Base-by-base conservation (phyloP, 331 rosid species). In the Erythrophleum ivorense region DNA sequence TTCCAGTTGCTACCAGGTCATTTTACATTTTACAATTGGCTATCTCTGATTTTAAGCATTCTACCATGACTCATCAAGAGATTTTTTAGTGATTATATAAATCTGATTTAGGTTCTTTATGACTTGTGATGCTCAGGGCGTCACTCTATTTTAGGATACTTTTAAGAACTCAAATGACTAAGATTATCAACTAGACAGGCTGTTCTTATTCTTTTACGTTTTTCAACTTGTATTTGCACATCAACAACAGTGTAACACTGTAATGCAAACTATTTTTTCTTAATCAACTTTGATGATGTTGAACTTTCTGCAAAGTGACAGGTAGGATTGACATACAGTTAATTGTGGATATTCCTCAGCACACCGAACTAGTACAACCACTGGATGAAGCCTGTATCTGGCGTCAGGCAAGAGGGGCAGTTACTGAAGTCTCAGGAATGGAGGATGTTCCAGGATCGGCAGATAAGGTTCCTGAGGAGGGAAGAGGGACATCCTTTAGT, bases 341-440 rank as follows among this genome's bases (percentile, higher is more conserved):
- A 71, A 84, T 84, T 71, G 85, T 90, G 38, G 90, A 89, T 49
- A 73, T 95, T 81, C 96, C 96, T 75, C 55, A 21, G 79, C 92
- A 91, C 82, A 84, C 92, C 14, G 92, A 93, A 85, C 92, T 93
- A 53, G 94, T 91, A 60, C 98, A 93, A 84, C 92, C 92, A 78
- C 78, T 93, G 68, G 85, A 91, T 76, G 94, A 93, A 75, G 91
- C 97, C 73, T 89, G 87, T 80, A 83, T 93, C 75, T 93, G 99
- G 99, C 81, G 90, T 72, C 97, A 89, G 79, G 91, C 94, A 75
- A 91, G 98, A 82, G 99, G 99, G 70, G 87, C 97, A 64, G 96
- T 96, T 78, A 68, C 83, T 67, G 95, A 90, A 87, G 80, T 86
- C 69, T 87, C 88, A 29, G 86, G 76, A 63, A 43, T 76, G 70